Evolutionary conservation across 2,329 filamentous ascomycete genomes (phyloP).

Genomic region (Venturia nashicola): DNA sequence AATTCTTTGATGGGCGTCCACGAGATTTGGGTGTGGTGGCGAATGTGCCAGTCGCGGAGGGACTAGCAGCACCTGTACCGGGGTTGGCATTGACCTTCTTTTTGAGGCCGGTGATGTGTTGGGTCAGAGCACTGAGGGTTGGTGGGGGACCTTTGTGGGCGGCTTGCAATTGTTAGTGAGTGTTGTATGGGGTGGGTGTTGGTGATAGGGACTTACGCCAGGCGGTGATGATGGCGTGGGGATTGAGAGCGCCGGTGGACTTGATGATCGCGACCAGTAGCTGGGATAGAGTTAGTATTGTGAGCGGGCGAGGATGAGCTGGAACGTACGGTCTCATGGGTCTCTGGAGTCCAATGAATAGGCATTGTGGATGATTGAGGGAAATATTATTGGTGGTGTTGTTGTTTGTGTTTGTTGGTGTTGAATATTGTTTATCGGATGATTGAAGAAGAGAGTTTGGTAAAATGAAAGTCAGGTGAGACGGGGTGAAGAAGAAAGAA

Average conservation of each 20-base stretch:
- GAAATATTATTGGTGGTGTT: neutral
- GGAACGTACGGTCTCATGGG: neutral
- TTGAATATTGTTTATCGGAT: neutral
- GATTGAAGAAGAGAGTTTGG: neutral
- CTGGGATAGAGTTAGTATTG: neutral
- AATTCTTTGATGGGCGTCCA: neutral
- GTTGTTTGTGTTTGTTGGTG: neutral
- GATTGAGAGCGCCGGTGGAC: neutral
- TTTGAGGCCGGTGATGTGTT: neutral
- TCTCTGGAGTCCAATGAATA: neutral
- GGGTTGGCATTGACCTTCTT: neutral
- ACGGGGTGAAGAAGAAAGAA: neutral
- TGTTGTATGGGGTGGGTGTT: too few species aligned
- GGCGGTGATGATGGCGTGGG: neutral
- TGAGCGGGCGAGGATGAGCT: neutral
- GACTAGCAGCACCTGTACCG: neutral
- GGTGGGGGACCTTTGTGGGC: neutral
- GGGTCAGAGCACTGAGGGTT: neutral
- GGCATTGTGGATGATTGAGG: neutral
- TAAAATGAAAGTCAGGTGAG: neutral
- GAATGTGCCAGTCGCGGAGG: neutral
- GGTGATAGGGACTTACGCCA: neutral
- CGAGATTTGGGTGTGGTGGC: neutral
- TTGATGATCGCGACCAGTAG: neutral
- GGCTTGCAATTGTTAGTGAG: neutral